Evolutionary conservation across 2,329 filamentous ascomycete species (phyloP).

Genomic region (Colletotrichum chlorophyti): DNA sequence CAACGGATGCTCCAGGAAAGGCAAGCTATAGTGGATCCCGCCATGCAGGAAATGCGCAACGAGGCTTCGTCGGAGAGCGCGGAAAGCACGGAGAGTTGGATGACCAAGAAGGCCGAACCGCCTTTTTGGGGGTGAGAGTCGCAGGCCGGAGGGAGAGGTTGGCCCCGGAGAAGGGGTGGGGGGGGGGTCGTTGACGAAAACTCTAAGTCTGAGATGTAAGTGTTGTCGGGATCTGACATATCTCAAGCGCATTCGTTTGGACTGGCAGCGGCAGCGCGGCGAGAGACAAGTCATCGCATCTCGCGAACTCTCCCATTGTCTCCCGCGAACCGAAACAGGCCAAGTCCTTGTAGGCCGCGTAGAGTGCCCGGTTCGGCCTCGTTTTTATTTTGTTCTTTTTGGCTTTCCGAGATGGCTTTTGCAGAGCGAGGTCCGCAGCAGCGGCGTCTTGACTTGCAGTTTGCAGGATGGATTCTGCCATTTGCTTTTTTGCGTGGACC

Average conservation of each 20-base stretch:
- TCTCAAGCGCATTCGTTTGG: conserved; percentile 1
- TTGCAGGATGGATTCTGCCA: not conserved
- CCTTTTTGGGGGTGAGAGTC: not conserved
- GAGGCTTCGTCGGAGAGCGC: conserved; percentile 6
- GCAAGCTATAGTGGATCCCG: not conserved
- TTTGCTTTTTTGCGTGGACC: too few species aligned
- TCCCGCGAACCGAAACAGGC: conserved; percentile 23
- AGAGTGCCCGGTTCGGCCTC: too few species aligned
- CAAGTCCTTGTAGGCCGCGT: conserved; percentile 12
- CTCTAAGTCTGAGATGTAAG: conserved; percentile 8
- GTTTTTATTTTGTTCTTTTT: too few species aligned
- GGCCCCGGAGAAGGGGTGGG: too few species aligned
- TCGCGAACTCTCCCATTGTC: conserved; percentile 24
- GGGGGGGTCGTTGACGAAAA: conserved; percentile 7
- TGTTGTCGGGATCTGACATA: conserved; percentile 20
- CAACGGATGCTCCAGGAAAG: conserved; percentile 2
- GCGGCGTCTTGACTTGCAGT: not conserved
- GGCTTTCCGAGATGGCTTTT: conserved; percentile 5
- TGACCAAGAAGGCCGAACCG: not conserved
- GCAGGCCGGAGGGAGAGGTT: too few species aligned
- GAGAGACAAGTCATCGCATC: conserved; percentile 29
- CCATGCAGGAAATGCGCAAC: not conserved
- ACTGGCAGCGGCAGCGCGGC: not conserved
- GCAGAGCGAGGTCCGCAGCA: conserved; percentile 12
- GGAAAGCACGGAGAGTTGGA: too few species aligned